Evolutionary conservation across 208 protist genomes (phyloP).

Genomic region (Acanthamoeba castellanii): DNA sequence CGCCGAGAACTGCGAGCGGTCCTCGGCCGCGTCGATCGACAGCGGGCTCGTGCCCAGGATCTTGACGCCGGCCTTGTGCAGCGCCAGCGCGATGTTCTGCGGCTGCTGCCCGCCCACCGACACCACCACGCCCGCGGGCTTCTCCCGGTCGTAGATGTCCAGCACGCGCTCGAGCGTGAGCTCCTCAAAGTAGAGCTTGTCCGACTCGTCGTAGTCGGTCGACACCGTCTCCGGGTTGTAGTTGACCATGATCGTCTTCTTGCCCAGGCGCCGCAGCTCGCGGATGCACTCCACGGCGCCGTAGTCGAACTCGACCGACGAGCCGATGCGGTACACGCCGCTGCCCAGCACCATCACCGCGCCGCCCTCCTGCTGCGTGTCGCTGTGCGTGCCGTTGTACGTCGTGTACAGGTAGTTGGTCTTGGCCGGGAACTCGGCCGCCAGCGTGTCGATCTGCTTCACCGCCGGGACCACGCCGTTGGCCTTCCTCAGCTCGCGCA

Average conservation of each 20-base stretch:
- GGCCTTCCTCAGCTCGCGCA: constrained; percentile 80
- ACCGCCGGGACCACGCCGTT: constrained; percentile 89
- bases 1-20: constrained; percentile 88
- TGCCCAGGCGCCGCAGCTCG: constrained; percentile 94
- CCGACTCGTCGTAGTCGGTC: constrained; percentile 90
- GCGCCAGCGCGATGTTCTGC: constrained; percentile 97
- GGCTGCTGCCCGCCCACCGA: constrained; percentile 96
- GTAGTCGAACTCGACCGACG: constrained; percentile 98
- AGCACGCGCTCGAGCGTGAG: constrained; percentile 97
- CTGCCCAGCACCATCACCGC: constrained; percentile 96
- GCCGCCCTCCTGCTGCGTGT: constrained; percentile 62
- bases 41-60: constrained; percentile 97
- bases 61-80: constrained; percentile 92
- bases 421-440: constrained; percentile 97
- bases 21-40: constrained; percentile 97
- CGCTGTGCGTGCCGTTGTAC: constrained; percentile 90
- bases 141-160: constrained; percentile 97
- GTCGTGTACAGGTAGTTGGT: constrained; percentile 97
- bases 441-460: constrained; percentile 97
- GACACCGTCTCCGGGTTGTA: constrained; percentile 97
- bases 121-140: constrained; percentile 94
- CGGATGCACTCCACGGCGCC: constrained; percentile 96
- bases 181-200: constrained; percentile 99
- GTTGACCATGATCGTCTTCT: constrained; percentile 96
- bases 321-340: constrained; percentile 98